Percentiles rank a stretch among this genome's conserved stretches.
Evolutionary conservation across 305 asterid genomes (phyloP).

Genomic region (Fraxinus greggii): DNA sequence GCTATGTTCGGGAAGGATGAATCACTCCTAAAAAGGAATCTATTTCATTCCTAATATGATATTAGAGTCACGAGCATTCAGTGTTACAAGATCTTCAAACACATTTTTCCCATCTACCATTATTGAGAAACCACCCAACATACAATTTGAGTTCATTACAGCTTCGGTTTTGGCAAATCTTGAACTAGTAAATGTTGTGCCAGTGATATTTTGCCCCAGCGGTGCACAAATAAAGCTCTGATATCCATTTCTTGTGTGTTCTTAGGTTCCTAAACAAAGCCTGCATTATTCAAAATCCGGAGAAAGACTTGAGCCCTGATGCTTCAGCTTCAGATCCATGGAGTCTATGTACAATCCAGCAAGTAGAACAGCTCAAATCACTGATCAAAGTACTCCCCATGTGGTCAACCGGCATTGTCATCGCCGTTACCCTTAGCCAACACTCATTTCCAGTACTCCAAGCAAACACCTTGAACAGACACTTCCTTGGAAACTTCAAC

Average conservation of each 20-base stretch:
- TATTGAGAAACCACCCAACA: not conserved
- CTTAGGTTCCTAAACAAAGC: slow-evolving; percentile 62
- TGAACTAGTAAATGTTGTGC: not conserved
- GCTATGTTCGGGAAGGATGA: not conserved
- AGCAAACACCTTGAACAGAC: slow-evolving; percentile 54
- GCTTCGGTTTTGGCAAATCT: not conserved
- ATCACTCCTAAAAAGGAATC: not conserved
- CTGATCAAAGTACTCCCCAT: slow-evolving; percentile 57
- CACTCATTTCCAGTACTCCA: slow-evolving; percentile 56
- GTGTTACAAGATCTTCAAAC: not conserved
- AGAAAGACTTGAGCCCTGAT: slow-evolving; percentile 38
- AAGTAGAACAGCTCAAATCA: slow-evolving; percentile 65
- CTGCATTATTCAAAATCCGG: slow-evolving; percentile 43
- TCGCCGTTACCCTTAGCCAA: slow-evolving; percentile 53
- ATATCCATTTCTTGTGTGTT: not conserved
- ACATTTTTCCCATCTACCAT: not conserved
- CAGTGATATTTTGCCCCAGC: not conserved
- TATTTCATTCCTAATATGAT: not conserved
- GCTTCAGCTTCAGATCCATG: slow-evolving; percentile 50
- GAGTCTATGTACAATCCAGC: slow-evolving; percentile 54
- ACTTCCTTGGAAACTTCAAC: slow-evolving; percentile 38
- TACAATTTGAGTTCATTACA: not conserved
- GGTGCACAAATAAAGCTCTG: not conserved
- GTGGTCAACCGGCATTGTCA: slow-evolving; percentile 69
- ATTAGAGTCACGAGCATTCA: not conserved